phyloP scores from a whole-genome alignment of 306 rosid species.

The Prunus mira region DNA sequence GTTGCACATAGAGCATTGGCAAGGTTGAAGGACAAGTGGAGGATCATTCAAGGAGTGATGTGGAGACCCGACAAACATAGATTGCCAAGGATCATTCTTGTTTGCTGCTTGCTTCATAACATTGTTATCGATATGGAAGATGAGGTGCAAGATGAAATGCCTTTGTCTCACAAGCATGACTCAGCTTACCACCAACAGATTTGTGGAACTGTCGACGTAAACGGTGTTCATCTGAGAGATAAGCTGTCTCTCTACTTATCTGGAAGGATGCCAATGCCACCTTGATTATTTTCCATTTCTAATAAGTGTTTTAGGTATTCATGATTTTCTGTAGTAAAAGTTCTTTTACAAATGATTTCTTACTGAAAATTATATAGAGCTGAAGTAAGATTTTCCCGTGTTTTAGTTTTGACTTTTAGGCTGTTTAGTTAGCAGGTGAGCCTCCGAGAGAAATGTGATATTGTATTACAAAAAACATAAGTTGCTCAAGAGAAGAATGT shows the following conservation, averaged over 20 bases:
- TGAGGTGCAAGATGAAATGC: conserved; percentile 44
- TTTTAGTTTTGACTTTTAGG: conserved; percentile 23
- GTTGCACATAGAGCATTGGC: conserved; percentile 71
- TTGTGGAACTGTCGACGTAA: conserved; percentile 55
- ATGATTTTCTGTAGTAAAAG: conserved; percentile 20
- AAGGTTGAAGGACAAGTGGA: conserved; percentile 84
- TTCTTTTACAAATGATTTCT: conserved; percentile 1
- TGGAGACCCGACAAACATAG: conserved; percentile 95
- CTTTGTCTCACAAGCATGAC: conserved; percentile 65
- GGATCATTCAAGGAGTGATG: conserved; percentile 85
- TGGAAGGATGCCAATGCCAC: conserved; percentile 39
- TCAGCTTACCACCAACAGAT: conserved; percentile 60
- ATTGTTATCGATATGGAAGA: conserved; percentile 71
- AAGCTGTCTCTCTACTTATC: conserved; percentile 50
- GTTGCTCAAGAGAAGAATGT: neutral
- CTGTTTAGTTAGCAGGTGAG: conserved; percentile 11
- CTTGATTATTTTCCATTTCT: conserved; percentile 28
- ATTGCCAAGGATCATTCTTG: conserved; percentile 82
- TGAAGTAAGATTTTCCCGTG: conserved; percentile 5
- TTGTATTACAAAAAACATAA: neutral
- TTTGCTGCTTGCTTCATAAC: conserved; percentile 91
- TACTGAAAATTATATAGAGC: conserved; percentile 4
- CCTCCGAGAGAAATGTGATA: neutral
- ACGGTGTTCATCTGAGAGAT: conserved; percentile 66
- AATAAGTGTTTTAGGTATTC: conserved; percentile 10